A percentile compares a stretch with the other conserved stretches of the same genome.
These are phyloP conservation scores for Fusarium verrucosum DNA, from an alignment of 2,329 filamentous ascomycete genomes.

Conservation along the genomic window DNA sequence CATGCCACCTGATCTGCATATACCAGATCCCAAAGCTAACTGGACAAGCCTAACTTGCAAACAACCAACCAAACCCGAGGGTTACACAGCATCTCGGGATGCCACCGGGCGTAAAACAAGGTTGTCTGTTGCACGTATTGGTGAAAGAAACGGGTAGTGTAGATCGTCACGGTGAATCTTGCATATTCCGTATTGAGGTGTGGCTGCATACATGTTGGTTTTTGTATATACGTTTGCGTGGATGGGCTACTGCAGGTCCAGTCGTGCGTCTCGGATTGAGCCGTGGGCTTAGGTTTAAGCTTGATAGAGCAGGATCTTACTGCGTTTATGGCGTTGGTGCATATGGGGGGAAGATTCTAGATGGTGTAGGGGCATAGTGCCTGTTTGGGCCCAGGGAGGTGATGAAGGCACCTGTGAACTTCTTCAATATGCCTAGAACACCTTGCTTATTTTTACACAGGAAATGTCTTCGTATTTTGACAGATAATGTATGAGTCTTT, in stretches of 20 bases:
- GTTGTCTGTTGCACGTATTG: neutral
- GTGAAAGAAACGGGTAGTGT: conserved; percentile 10
- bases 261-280: neutral
- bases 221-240: conserved; percentile 1
- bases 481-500: neutral
- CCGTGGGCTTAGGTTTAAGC: neutral
- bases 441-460: neutral
- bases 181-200: neutral
- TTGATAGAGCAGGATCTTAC: neutral
- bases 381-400: neutral
- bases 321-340: neutral
- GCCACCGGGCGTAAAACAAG: neutral
- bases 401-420: neutral
- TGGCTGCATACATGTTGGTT: conserved; percentile 14
- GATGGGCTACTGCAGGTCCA: conserved; percentile 39
- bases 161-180: conserved; percentile 7
- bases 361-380: neutral
- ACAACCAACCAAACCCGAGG: conserved; percentile 6
- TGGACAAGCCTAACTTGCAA: neutral
- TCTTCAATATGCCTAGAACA: neutral
- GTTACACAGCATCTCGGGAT: conserved; percentile 22
- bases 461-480: neutral
- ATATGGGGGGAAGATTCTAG: neutral
- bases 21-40: neutral
- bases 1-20: neutral